Percentiles rank a stretch among this genome's conserved stretches.
Conservation (phyloP, 139 green algal species). For the Nannochloris sp. region DNA sequence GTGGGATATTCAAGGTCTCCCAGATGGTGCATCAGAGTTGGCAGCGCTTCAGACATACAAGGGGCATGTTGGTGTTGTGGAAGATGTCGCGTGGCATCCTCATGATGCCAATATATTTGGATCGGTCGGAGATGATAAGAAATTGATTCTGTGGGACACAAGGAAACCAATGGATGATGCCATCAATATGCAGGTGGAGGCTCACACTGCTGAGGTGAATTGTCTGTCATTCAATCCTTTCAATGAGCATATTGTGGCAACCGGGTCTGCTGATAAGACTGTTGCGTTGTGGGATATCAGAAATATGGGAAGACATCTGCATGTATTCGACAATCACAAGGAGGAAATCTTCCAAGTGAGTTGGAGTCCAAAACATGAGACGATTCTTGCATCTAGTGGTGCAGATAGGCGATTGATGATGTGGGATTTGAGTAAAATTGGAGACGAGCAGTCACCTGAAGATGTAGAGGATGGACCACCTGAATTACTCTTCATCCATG, state of each 20-base stretch:
- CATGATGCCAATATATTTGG: slow-evolving; percentile 88
- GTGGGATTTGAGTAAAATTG: slow-evolving; percentile 94
- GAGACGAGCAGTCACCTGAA: slow-evolving; percentile 84
- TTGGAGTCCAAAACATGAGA: slow-evolving; percentile 93
- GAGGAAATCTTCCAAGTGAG: slow-evolving; percentile 97
- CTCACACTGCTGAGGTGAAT: slow-evolving; percentile 93
- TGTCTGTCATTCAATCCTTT: slow-evolving; percentile 97
- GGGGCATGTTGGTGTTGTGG: slow-evolving; percentile 72
- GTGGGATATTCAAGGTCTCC: slow-evolving; percentile 80
- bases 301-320: slow-evolving; percentile 76
- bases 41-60: slow-evolving; percentile 66
- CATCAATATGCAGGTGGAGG: slow-evolving; percentile 37
- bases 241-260: slow-evolving; percentile 94
- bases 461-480: slow-evolving; percentile 95
- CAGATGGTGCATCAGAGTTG: slow-evolving; percentile 20
- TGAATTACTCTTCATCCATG: slow-evolving; percentile 91
- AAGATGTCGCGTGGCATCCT: slow-evolving; percentile 97
- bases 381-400: slow-evolving; percentile 86
- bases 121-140: slow-evolving; percentile 90
- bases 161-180: slow-evolving; percentile 38
- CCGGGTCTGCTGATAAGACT: slow-evolving; percentile 90
- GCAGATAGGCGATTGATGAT: slow-evolving; percentile 94
- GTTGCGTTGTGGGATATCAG: slow-evolving; percentile 90
- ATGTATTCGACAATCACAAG: slow-evolving; percentile 85
- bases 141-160: slow-evolving; percentile 93